phyloP scores from a whole-genome alignment of 768 basidiomycete species.

The Leccinellum rugosiceps region DNA sequence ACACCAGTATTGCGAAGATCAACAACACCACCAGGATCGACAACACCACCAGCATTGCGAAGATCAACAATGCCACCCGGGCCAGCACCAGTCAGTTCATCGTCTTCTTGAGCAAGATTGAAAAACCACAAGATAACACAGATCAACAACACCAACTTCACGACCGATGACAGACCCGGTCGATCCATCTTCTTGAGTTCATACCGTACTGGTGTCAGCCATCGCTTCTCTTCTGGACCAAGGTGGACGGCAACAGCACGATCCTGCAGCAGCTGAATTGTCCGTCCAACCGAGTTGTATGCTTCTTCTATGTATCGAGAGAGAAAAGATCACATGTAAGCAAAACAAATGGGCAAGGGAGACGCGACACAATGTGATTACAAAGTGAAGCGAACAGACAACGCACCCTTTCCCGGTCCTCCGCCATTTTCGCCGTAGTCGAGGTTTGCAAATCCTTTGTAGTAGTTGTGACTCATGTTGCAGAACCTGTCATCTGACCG shows the following conservation, averaged over 20 bases:
- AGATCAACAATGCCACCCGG: no score
- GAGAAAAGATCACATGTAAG: neutral
- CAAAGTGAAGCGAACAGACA: no score
- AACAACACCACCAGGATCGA: no score
- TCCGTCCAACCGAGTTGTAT: conserved; percentile 18
- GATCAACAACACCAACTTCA: conserved; percentile 12
- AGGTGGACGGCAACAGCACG: neutral
- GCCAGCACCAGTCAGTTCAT: no score
- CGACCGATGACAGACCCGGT: conserved; percentile 2
- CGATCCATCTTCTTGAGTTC: conserved; percentile 8
- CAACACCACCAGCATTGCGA: no score
- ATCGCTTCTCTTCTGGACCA: neutral
- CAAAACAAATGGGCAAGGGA: neutral
- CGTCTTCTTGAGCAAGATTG: no score
- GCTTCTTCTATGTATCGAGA: conserved; percentile 19
- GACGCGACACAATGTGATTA: no score
- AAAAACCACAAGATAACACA: neutral
- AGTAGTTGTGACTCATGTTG: conserved; percentile 20
- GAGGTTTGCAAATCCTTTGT: conserved; percentile 12
- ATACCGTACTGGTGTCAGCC: conserved; percentile 12
- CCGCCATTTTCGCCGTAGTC: conserved; percentile 12
- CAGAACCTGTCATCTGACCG: conserved; percentile 10
- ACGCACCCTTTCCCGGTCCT: conserved; percentile 12
- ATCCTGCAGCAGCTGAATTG: conserved; percentile 21
- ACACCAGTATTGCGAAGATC: no score